Percentiles rank a stretch among this genome's conserved stretches.
Conservation (phyloP, 352 stramenopile species). For the Hyaloperonospora brassicae region DNA sequence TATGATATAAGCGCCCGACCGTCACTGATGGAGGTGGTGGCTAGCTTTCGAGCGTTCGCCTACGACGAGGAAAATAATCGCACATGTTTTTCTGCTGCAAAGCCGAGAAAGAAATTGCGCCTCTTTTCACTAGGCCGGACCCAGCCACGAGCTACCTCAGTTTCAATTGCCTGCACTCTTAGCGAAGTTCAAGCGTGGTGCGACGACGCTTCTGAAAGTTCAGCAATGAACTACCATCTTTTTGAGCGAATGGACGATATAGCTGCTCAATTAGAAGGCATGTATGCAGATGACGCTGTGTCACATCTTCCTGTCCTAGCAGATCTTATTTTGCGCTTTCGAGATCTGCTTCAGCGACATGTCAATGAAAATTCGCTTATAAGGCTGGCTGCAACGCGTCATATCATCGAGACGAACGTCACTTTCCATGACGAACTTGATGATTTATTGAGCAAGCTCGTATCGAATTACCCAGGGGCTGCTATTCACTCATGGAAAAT, state of each 20-base stretch:
- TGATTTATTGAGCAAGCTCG: conserved; percentile 15
- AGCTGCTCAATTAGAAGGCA: conserved; percentile 11
- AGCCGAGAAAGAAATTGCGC: conserved; percentile 8
- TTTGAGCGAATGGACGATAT: conserved; percentile 25
- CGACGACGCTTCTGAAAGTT: conserved; percentile 23
- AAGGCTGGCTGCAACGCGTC: conserved; percentile 20
- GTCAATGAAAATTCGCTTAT: conserved; percentile 21
- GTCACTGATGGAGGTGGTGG: conserved; percentile 18
- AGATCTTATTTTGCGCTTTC: conserved; percentile 17
- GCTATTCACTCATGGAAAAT: conserved; percentile 23
- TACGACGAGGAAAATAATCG: conserved; percentile 16
- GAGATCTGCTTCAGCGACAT: conserved; percentile 21
- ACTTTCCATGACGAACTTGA: conserved; percentile 19
- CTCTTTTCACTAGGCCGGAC: conserved; percentile 6
- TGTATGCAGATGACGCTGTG: conserved; percentile 4
- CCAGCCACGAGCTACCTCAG: conserved; percentile 10
- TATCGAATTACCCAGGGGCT: conserved; percentile 10
- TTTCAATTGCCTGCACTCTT: conserved; percentile 17
- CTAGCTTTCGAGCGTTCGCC: conserved; percentile 23
- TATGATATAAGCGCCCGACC: conserved; percentile 12
- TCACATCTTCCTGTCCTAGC: conserved; percentile 8
- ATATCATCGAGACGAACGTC: conserved; percentile 13
- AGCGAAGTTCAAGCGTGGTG: conserved; percentile 26
- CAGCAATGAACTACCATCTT: conserved; percentile 20
- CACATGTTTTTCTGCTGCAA: conserved; percentile 9